Base-by-base conservation (phyloP, 345 rosid genomes). In the Ceriops tagal region DNA sequence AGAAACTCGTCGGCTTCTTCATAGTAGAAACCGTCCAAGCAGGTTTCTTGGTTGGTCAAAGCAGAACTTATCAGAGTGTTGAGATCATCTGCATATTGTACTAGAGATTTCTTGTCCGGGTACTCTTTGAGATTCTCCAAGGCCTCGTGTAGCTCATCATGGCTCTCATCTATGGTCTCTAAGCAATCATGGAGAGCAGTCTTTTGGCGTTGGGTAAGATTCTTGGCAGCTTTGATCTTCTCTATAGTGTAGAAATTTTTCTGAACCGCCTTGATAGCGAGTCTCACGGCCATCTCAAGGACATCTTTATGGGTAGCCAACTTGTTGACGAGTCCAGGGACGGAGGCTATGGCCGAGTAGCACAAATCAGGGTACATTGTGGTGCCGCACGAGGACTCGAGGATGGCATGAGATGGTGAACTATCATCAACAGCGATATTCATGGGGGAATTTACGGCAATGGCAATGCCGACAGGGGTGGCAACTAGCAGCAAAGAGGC, bases 11-110 rank as follows among this genome's bases (percentile, higher is more conserved):
- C 88, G 16, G 85, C 86, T 0, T 65, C 61, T 0, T 81, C 83
- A 51, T 90, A 75, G 0, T 92, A 80, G 83, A 90, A 88, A 3
- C 96, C 96, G 6, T 88, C 96, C 19, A 88, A 79, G 66, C 89
- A 85, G 4, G 92, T 91, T 58, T 82, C 92, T 24, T 82, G 92
- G 79, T 91, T 91, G 20, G 97, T 91, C 73, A 91, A 89, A 55
- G 97, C 95, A 4, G 97, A 80, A 73, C 97, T 89, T 65, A 89
- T 59, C 7, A 91, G 58, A 8, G 91, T 87, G 67, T 87, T 87
- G 67, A 91, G 85, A 75, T 91, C 91, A 28, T 82, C 88, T 4
- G 97, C 89, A 8, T 88, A 92, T 39, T 81, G 76, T 4, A 62
- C 35, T 32, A 89, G 70, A 32, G 91, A 70, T 69, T 88, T 88